phyloP scores from a whole-genome alignment of 2,329 filamentous ascomycete genomes.

The Apiospora sp. region DNA sequence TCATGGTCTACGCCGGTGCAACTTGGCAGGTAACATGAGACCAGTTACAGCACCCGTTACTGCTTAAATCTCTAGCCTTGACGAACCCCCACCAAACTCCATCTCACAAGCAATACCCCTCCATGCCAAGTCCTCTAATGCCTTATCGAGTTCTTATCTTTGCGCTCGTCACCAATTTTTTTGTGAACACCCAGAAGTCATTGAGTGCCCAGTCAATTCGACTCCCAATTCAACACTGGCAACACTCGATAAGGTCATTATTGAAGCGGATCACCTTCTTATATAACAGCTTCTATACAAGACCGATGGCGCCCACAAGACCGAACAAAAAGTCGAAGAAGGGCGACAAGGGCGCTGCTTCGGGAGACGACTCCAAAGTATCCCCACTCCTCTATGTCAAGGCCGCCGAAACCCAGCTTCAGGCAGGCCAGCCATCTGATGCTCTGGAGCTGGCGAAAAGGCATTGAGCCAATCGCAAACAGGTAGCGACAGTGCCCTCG shows the following conservation, averaged over 20 bases:
- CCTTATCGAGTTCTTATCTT: constrained; percentile 13
- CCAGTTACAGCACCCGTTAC: too few species aligned
- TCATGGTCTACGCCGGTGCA: too few species aligned
- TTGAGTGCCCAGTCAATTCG: not conserved
- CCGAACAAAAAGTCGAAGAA: constrained; percentile 44
- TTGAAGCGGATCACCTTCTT: not conserved
- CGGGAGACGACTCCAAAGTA: constrained; percentile 34
- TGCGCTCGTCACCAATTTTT: constrained; percentile 15
- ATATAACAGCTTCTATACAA: not conserved
- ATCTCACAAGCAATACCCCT: constrained; percentile 1
- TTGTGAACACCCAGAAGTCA: not conserved
- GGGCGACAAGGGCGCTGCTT: constrained; percentile 35
- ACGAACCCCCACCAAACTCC: not conserved
- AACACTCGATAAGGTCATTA: not conserved
- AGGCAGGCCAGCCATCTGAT: constrained; percentile 42
- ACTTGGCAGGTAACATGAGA: too few species aligned
- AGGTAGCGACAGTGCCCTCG: constrained; percentile 60
- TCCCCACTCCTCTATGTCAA: constrained; percentile 42
- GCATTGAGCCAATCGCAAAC: constrained; percentile 39
- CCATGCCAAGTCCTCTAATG: not conserved
- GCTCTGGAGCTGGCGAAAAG: constrained; percentile 40
- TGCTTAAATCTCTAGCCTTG: not conserved
- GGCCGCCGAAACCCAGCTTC: constrained; percentile 43
- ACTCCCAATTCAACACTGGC: not conserved
- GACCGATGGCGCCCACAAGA: constrained; percentile 42